These are phyloP conservation scores for Gossypium bickii DNA, from an alignment of 345 rosid genomes.

Conservation along the genomic window DNA sequence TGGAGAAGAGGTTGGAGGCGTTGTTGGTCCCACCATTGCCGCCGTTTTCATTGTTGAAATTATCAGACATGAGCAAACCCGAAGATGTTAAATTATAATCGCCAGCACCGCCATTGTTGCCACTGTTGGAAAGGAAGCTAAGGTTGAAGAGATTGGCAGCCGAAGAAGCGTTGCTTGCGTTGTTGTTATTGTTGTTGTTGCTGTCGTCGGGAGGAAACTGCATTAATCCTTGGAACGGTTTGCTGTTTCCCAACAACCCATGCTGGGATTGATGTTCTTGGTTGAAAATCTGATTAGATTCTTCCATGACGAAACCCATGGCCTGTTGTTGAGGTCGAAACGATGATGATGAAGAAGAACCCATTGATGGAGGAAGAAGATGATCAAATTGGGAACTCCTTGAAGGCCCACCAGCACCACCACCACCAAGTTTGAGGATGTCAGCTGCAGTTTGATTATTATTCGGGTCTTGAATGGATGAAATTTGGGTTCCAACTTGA, in stretches of 20 bases:
- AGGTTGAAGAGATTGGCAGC: constrained; percentile 50
- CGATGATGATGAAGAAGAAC: constrained; percentile 21
- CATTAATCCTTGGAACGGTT: constrained; percentile 40
- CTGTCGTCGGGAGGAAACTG: constrained; percentile 40
- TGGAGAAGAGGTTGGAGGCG: constrained; percentile 26
- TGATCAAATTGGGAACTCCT: constrained; percentile 39
- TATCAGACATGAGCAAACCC: constrained; percentile 23
- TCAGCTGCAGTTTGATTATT: constrained; percentile 26
- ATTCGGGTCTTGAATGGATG: constrained; percentile 34
- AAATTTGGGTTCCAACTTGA: constrained; percentile 47
- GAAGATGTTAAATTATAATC: constrained; percentile 13
- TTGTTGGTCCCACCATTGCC: constrained; percentile 18
- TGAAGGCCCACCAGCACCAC: neutral
- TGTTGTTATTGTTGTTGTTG: constrained; percentile 30
- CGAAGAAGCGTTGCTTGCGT: constrained; percentile 16
- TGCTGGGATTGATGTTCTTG: constrained; percentile 28
- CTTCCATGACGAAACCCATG: constrained; percentile 42
- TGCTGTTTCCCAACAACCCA: constrained; percentile 27
- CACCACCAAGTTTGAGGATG: constrained; percentile 43
- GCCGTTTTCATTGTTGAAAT: constrained; percentile 20
- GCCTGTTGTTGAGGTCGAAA: constrained; percentile 24
- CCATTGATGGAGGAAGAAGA: constrained; percentile 36
- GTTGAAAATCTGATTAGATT: constrained; percentile 41
- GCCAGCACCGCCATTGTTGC: constrained; percentile 10
- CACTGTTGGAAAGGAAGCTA: constrained; percentile 42